Conservation (phyloP, 2,329 filamentous ascomycete genomes). For the Hymenoscyphus fructigenus region DNA sequence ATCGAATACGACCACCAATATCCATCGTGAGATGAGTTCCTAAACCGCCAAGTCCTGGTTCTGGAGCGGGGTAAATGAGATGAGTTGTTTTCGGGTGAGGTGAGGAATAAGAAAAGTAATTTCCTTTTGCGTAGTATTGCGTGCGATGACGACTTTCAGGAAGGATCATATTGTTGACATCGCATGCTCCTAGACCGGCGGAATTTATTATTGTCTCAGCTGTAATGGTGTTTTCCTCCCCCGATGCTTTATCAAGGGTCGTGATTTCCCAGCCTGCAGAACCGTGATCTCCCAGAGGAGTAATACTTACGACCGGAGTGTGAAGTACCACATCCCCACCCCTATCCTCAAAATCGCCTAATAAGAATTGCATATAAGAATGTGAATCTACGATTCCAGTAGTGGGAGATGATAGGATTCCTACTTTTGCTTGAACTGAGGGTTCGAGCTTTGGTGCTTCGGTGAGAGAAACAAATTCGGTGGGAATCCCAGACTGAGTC, state of each 20-base stretch:
- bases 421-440: conserved; percentile 67
- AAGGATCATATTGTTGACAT: conserved; percentile 79
- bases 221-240: conserved; percentile 60
- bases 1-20: conserved; percentile 77
- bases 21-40: conserved; percentile 95
- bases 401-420: conserved; percentile 77
- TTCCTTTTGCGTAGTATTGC: conserved; percentile 87
- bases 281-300: conserved; percentile 41
- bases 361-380: conserved; percentile 75
- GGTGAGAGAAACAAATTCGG: conserved; percentile 62
- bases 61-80: conserved; percentile 84
- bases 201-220: conserved; percentile 79
- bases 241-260: conserved; percentile 47
- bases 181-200: conserved; percentile 76
- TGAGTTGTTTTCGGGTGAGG: conserved; percentile 65
- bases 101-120: conserved; percentile 83
- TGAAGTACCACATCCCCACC: conserved; percentile 74
- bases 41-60: conserved; percentile 77
- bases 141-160: conserved; percentile 53
- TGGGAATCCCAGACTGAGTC: conserved; percentile 58
- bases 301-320: conserved; percentile 61
- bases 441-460: conserved; percentile 71
- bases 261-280: conserved; percentile 67
- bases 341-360: conserved; percentile 71
- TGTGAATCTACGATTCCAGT: conserved; percentile 94